Evolutionary conservation across 2,329 filamentous ascomycete genomes (phyloP), one percentile per base, ranked within the genome.

Genomic region (Elsinoe arachidis): DNA sequence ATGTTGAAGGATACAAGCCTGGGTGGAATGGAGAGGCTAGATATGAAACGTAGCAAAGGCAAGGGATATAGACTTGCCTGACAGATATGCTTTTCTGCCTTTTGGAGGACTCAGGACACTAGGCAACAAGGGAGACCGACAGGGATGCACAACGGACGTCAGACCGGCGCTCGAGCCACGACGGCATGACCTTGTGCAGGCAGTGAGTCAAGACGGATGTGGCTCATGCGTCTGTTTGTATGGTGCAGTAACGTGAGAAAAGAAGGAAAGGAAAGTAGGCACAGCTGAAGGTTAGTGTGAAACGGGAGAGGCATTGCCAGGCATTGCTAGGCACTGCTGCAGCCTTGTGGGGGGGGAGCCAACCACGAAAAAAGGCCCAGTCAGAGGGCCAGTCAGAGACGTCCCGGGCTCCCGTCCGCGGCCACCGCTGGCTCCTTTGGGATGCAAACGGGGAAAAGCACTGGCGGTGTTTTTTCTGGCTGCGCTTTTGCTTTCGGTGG

Each of bases 141-240:
- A 53, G 14, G 33, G 19, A 15, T 12, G 26, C 17, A 33, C 26
- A 35, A 51, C 46, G 33, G 49, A 53, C 49, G 49, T 53, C 49
- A 53, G 49, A 53, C 35, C n/a, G 41, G 34, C 49, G 49, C 49
- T 53, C 49, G 49, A 53, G 49, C 49, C 49, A 53, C 17, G n/a
- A 34, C 41, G 49, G 49, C 49, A 53, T 34, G 35, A 26, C 19
- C 33, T 19, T 38, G 49, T 37, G 38, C 26, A 23, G 17, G 41
- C 41, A 46, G 49, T 38, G 49, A 37, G 49, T 53, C 46, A 51
- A 51, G 33, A 15, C 21, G 12, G 12, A 15, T 51, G 46, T 51
- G 46, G 46, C 46, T 51, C 46, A 51, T 51, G 46, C 46, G n/a
- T 51, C 12, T 9, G 21, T 15, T 30, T 51, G 33, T 15, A 34